Base-by-base conservation (phyloP, 192 early-diverging fungal species). In the Coemansia erecta region DNA sequence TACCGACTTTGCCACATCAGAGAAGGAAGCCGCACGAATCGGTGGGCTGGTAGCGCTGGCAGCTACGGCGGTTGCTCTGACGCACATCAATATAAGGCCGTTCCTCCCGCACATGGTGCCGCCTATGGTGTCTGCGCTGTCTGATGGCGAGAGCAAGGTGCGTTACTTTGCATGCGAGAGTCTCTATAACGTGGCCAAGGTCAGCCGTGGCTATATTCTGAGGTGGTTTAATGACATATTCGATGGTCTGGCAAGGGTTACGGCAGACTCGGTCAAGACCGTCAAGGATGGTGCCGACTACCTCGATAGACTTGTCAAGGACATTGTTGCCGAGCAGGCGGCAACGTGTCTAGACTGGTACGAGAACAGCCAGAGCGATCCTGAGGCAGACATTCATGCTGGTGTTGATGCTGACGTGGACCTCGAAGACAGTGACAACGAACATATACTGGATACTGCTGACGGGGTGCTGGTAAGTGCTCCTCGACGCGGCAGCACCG, bases 151-250 rank as follows among this genome's bases (percentile, higher is more conserved):
- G 69, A 86, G 87, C 24, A 83, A 91, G 13, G 94, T 98, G 43
- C 84, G 95, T 26, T 99, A 98, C 82, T 99, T 97, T 86, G 96
- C 98, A 2, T 98, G 94, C 61, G 98, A 99, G 75, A 87, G 86
- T 56, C 89, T 98, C 85, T 99, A 99, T 64, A 99, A 99, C 70
- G 94, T 99, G 50, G 89, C 89, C 19, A 99, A 99, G 53, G 98
- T 97, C 4, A 93, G 95, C 22, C 82, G 90, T 37, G 90, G 90
- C 4, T 85, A 90, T 52, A 89, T 97, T 12, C 72, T 99, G 47
- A 72, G 86, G 23, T 97, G 87, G 70, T 99, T 99, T 46, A 98
- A 98, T 62, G 93, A 94, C 37, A 87, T 99, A 5, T 98, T 99
- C 84, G 98, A 99, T 73, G 92, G 90, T 35, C 77, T 99, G 71